Conservation (phyloP, 1,139 yeast genomes). For the Suhomyces wounanorum region DNA sequence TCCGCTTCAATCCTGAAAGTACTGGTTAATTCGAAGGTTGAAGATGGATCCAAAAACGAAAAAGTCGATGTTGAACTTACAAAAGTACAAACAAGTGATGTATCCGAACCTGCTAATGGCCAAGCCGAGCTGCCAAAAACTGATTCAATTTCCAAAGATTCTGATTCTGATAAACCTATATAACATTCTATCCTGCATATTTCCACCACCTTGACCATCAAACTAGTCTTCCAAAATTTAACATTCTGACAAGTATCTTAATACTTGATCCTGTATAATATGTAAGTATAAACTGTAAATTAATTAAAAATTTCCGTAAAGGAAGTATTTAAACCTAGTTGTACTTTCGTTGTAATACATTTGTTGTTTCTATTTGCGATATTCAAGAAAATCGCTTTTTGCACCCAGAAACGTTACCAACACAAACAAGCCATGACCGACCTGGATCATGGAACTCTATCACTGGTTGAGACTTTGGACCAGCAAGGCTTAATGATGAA, state of each 20-base stretch:
- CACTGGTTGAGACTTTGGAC: neutral
- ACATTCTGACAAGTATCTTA: neutral
- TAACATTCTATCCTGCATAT: neutral
- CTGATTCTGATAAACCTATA: neutral
- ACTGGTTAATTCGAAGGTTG: neutral
- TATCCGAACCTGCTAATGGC: neutral
- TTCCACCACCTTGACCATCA: neutral
- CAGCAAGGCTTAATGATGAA: neutral
- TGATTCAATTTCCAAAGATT: neutral
- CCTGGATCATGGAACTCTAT: neutral
- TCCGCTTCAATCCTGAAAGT: neutral
- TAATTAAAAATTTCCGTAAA: neutral
- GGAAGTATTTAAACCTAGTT: neutral
- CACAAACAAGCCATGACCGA: slow-evolving; percentile 2
- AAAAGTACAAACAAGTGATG: neutral
- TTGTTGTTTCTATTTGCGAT: neutral
- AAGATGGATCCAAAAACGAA: neutral
- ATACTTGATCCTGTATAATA: slow-evolving; percentile 1
- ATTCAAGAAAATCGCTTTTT: too few species aligned
- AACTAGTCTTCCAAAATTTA: neutral
- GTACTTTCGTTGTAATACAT: neutral
- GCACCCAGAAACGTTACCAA: slow-evolving; percentile 1
- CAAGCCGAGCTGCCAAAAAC: neutral
- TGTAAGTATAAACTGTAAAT: neutral
- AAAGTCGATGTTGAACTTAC: neutral